These are phyloP conservation scores for Tetraselmis chui DNA, from an alignment of 139 green algal species.

Conservation along the genomic window DNA sequence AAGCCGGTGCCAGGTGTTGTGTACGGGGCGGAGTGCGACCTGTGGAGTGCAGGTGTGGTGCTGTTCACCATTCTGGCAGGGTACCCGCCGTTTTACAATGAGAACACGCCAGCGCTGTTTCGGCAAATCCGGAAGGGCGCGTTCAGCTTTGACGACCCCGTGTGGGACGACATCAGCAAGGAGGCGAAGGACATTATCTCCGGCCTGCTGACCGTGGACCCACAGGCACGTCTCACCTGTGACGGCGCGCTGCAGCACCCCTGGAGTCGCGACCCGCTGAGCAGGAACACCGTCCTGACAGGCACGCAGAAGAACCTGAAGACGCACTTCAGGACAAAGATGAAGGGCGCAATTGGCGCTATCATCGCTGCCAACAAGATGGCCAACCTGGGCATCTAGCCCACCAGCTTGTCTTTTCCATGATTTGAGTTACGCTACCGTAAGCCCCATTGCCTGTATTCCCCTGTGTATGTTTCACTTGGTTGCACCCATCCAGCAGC, in stretches of 20 bases:
- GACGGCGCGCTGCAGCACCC: conserved; percentile 57
- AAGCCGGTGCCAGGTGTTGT: conserved; percentile 4
- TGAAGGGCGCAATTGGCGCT: background rate
- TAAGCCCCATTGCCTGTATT: too few relatives aligned
- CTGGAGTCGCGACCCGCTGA: conserved; percentile 29
- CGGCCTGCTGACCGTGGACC: conserved; percentile 22
- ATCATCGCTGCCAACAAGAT: background rate
- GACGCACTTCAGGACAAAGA: background rate
- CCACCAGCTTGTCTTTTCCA: too few relatives aligned
- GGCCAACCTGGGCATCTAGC: too few relatives aligned
- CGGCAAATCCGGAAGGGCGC: conserved; percentile 70
- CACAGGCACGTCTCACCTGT: background rate
- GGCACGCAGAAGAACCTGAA: background rate
- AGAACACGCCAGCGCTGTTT: conserved; percentile 80
- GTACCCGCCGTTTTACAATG: conserved; percentile 86
- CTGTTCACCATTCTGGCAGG: conserved; percentile 83
- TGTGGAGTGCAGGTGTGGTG: conserved; percentile 71
- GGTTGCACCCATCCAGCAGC: too few relatives aligned
- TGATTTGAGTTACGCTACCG: too few relatives aligned
- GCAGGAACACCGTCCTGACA: background rate
- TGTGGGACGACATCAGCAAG: conserved; percentile 68
- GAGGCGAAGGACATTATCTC: conserved; percentile 34
- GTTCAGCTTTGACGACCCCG: conserved; percentile 73
- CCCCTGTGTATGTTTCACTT: too few relatives aligned
- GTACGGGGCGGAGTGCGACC: conserved; percentile 47